phyloP scores from a whole-genome alignment of 2,329 filamentous ascomycete species.

The Alternaria conjuncta region DNA sequence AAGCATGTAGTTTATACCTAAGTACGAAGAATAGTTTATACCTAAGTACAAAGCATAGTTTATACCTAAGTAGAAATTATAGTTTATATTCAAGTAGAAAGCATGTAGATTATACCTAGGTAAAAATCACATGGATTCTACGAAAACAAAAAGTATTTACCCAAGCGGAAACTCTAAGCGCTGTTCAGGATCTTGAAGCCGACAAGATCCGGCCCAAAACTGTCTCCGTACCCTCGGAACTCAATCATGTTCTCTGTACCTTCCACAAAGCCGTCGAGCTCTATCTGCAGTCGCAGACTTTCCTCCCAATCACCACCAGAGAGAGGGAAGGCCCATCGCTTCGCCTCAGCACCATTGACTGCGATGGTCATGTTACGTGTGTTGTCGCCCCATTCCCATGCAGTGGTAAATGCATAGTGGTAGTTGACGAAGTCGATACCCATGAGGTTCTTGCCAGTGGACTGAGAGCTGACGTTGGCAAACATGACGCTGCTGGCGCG shows the following conservation, averaged over 20 bases:
- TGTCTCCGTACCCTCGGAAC: conserved; percentile 23
- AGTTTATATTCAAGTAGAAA: too few relatives aligned
- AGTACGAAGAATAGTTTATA: neutral
- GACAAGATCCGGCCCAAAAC: conserved; percentile 37
- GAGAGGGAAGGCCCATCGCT: conserved; percentile 49
- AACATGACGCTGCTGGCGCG: conserved; percentile 35
- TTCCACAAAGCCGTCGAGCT: conserved; percentile 34
- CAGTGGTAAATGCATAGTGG: conserved; percentile 47
- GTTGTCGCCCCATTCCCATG: conserved; percentile 44
- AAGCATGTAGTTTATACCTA: neutral
- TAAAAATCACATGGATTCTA: fast-evolving
- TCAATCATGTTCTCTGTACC: conserved; percentile 32
- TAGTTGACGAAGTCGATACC: conserved; percentile 52
- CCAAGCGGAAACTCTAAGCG: neutral
- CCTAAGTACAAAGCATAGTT: neutral
- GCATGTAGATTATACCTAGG: neutral
- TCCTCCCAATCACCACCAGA: conserved; percentile 51
- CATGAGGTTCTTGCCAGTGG: conserved; percentile 39
- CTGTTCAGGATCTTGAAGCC: conserved; percentile 37
- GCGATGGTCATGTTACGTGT: conserved; percentile 46
- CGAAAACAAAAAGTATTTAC: neutral
- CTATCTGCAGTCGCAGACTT: conserved; percentile 30
- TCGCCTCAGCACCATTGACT: conserved; percentile 47
- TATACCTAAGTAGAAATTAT: neutral
- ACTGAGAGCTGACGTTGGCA: conserved; percentile 29